Base-by-base conservation (phyloP, 805 yeast genomes). In the Candida insectalens region DNA sequence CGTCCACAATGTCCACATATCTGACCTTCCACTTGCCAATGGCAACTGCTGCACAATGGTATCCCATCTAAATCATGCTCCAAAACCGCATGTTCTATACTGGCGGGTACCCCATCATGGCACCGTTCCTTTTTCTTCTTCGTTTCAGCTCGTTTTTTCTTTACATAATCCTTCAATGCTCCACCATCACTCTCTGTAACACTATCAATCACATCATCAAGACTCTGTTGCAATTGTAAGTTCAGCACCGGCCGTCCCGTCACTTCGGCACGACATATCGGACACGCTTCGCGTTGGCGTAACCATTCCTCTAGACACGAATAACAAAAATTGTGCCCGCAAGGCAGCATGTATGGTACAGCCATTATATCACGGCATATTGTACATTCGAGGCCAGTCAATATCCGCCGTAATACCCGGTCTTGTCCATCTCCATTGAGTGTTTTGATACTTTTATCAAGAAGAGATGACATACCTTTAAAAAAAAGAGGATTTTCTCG, bases 251-350 rank as follows among this genome's bases (percentile, higher is more conserved):
- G 89, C 8, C 61, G 55, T 3, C 55, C 55, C 20, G 51, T 60
- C 29, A 79, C 57, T 2, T 60, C 61, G 6, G 53, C 50, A 19
- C 89, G 63, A 45, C 89, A 81, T 6, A 77, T 60, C 0, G 92
- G 89, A 52, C 92, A 81, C n/a, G 71, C 63, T 34, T 67, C 57
- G 36, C 68, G 71, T 27, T 59, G 65, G 12, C 59, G 59, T 30
- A 79, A 68, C 89, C 92, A 81, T 17, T 66, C 63, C 14, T 61
- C 57, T n/a, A 79, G 49, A 49, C 89, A 72, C 32, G 60, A 69
- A 49, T 81, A 81, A 53, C 89, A 82, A 44, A 74, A 80, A 20
- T 80, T 70, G 49, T 82, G 92, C 2, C 89, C 89, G 57, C 92
- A 82, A 9, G 62, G 61, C 44, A 72, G 59, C 8, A 46, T 34